Evolutionary conservation across 257 asterid genomes (phyloP), one percentile per base, ranked within the genome.

Genomic region (Verbena officinalis): DNA sequence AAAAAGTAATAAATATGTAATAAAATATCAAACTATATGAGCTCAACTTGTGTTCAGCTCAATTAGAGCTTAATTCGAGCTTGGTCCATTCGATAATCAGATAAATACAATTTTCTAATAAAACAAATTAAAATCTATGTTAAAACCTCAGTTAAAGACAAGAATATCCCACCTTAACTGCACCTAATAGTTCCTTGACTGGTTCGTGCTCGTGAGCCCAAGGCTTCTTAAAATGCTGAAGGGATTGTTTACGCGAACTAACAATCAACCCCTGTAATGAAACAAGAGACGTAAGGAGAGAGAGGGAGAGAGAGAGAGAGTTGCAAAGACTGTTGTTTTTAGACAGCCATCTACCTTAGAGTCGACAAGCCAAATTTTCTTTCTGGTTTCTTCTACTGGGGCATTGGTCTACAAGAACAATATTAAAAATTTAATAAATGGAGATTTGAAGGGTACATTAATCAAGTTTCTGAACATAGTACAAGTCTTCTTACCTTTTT

Each of bases 291-390:
- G 21, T n/a, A 1, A 21, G 56, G 33, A 27, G 33, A 27, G 33
- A 27, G 33, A 27, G 33, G 5, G 33, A 27, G 33, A n/a, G 33
- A 27, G 33, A 27, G 33, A 27, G 33, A 27, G 33, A 27, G 33
- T n/a, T n/a, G n/a, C n/a, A n/a, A n/a, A 27, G 33, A 27, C 2
- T 27, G 33, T 7, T 59, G 30, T 48, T 7, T 16, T 10, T 55
- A 53, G 21, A 64, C 33, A 39, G 20, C n/a, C 21, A 50, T 36
- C 11, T 72, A 82, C 95, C 90, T 77, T 87, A 56, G 96, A 85
- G 64, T 87, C 96, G 12, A 81, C 90, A 15, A 87, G 90, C 96
- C 96, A 87, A 70, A 87, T 81, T 73, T 83, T 87, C 79, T 87
- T 82, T 45, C 96, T 78, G 24, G 75, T 63, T 36, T 85, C 93